Evolutionary conservation across 2,329 filamentous ascomycete species (phyloP), one percentile per base, ranked within the genome.

Genomic region (Aureobasidium musti): DNA sequence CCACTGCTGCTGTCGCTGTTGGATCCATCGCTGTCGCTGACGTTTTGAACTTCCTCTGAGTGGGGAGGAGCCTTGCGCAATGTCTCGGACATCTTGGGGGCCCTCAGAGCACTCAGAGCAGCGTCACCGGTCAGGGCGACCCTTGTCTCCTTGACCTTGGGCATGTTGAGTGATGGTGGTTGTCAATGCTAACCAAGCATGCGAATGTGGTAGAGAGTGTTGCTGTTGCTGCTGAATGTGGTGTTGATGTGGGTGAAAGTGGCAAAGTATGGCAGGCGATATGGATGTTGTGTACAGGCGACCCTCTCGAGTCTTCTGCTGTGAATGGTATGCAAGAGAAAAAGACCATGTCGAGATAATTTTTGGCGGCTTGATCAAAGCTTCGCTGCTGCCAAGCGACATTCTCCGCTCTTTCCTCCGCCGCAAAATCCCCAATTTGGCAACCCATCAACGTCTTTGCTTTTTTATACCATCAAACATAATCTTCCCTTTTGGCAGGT

Each of bases 71-170:
- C 67, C 70, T 74, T 75, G 52, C 72, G 67, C 50, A 70, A 67
- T 17, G 68, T 67, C 11, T 67, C 52, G 39, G 69, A 69, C 3
- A 68, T 43, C 67, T 75, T 74, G 8, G 68, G 67, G 7, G 68
- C 56, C 35, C 35, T 17, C 47, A n/a, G n/a, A n/a, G n/a, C n/a
- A n/a, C 70, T 73, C 50, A 76, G 76, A 10, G 71, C 61, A 49
- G 71, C 75, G 28, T 72, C 69, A 59, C 71, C 72, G 21, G 76
- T 76, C 14, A 78, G 60, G 19, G 77, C 74, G 33, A 79, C 73
- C 23, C 70, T 71, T 11, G 76, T 77, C 70, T 71, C 73, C 66
- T 75, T 77, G 47, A 72, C 67, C 68, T 76, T 75, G 64, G 73
- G 74, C 75, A 77, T 78, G 19, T 69, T 69, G 43, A 49, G 23